Conservation (phyloP, 495 filamentous ascomycete species). For the Lindgomyces ingoldianus region DNA sequence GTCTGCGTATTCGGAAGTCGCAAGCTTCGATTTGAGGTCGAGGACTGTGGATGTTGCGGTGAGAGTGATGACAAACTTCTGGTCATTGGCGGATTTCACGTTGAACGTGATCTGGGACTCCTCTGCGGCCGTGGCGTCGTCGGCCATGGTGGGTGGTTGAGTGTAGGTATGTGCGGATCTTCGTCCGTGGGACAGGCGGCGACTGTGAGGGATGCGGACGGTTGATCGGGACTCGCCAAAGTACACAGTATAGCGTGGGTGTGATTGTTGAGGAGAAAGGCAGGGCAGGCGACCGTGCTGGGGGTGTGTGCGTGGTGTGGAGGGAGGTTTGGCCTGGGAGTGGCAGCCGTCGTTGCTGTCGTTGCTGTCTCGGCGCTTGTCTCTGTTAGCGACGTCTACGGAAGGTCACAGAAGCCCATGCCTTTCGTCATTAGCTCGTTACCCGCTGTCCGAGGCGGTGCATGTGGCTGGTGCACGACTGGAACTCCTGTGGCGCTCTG, state of each 20-base stretch:
- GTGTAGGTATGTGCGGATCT: neutral
- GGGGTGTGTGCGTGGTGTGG: neutral
- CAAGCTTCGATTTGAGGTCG: conserved; percentile 87
- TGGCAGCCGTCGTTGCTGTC: too few species aligned
- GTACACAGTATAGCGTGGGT: too few species aligned
- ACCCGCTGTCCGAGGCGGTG: neutral
- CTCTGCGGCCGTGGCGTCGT: conserved; percentile 52
- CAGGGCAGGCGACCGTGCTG: too few species aligned
- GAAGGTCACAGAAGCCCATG: conserved; percentile 17
- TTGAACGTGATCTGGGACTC: conserved; percentile 80
- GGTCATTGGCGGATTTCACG: conserved; percentile 87
- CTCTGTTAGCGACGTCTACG: neutral
- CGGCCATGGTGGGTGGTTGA: conserved; percentile 42
- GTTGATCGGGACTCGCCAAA: neutral
- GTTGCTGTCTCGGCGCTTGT: neutral
- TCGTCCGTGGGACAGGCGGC: neutral
- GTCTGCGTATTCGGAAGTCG: conserved; percentile 75
- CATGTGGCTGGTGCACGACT: neutral
- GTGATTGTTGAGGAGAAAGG: too few species aligned
- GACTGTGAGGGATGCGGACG: neutral
- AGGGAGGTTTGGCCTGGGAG: neutral
- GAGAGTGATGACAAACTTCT: conserved; percentile 78
- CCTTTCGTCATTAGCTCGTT: conserved; percentile 6
- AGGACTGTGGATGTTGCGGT: conserved; percentile 72
- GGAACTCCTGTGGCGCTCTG: neutral